Percentiles rank a stretch among this genome's conserved stretches.
These are phyloP conservation scores for Aspergillus biplanus DNA, from an alignment of 495 filamentous ascomycete species.

Conservation along the genomic window DNA sequence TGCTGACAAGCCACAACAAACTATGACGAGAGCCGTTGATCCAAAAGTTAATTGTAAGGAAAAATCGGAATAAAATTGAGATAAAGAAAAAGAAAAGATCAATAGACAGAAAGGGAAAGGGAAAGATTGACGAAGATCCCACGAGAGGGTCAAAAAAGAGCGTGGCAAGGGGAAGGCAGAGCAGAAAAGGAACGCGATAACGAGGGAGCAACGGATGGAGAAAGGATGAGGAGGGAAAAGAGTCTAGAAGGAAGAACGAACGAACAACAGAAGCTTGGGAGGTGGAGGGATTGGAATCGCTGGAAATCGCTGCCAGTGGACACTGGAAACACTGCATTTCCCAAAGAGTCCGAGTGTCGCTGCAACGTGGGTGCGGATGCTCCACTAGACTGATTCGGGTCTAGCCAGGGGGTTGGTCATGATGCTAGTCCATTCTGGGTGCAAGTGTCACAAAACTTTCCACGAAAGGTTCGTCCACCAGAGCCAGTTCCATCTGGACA, in stretches of 20 bases:
- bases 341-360: not conserved
- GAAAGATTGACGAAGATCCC: not conserved
- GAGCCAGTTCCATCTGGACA: not conserved
- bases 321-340: not conserved
- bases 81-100: conserved; percentile 8
- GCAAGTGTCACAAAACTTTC: not conserved
- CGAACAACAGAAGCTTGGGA: conserved; percentile 5
- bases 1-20: conserved; percentile 12
- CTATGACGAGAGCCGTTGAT: conserved; percentile 12
- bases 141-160: not conserved
- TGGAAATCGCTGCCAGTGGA: too few species aligned
- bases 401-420: conserved; percentile 21
- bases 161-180: not conserved
- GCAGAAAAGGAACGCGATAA: not conserved
- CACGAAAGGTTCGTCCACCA: not conserved
- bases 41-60: conserved; percentile 12
- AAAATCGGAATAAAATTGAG: conserved; percentile 19
- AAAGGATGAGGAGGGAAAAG: not conserved
- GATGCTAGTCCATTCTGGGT: not conserved
- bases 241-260: not conserved
- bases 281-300: conserved; percentile 1
- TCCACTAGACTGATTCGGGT: conserved; percentile 7
- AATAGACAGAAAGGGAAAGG: conserved; percentile 13
- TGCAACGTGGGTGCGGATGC: conserved; percentile 8
- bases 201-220: not conserved